Conservation (phyloP, 768 basidiomycete genomes). For the Neoboletus subvelutipes region DNA sequence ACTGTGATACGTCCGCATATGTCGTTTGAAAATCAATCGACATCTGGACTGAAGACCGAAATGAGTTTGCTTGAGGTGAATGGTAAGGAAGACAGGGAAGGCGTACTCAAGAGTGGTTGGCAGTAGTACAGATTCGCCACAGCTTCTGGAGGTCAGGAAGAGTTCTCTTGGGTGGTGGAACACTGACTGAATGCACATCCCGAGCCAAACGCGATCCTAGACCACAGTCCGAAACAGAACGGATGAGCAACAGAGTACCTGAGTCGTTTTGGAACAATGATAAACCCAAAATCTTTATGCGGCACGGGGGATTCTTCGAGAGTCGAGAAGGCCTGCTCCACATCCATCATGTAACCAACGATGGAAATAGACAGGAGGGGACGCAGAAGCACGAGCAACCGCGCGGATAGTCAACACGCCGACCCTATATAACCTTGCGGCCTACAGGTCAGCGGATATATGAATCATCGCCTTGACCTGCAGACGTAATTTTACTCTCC, state of each 20-base stretch:
- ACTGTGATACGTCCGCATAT: conserved; percentile 34
- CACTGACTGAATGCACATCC: conserved; percentile 23
- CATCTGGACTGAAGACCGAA: conserved; percentile 26
- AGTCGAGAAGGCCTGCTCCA: conserved; percentile 8
- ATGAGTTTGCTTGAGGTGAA: not conserved
- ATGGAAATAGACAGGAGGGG: not conserved
- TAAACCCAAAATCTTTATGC: conserved; percentile 16
- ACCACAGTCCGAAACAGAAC: conserved; percentile 15
- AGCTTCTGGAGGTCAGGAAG: conserved; percentile 15
- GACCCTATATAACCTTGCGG: conserved; percentile 13
- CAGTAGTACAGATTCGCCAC: conserved; percentile 79
- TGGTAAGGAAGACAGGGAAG: not conserved
- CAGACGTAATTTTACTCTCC: conserved; percentile 1
- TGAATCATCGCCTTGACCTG: conserved; percentile 19
- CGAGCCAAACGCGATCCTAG: conserved; percentile 14
- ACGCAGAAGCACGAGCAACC: not conserved
- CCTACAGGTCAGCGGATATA: conserved; percentile 1
- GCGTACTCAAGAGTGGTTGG: conserved; percentile 71
- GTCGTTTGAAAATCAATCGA: conserved; percentile 36
- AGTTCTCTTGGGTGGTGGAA: not conserved
- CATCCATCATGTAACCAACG: conserved; percentile 16
- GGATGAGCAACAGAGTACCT: conserved; percentile 9
- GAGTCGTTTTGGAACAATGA: conserved; percentile 15
- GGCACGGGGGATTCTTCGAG: not conserved
- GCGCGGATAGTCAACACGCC: not conserved